phyloP scores from a whole-genome alignment of 2,329 filamentous ascomycete species.

The Arthrocladium fulminans region DNA sequence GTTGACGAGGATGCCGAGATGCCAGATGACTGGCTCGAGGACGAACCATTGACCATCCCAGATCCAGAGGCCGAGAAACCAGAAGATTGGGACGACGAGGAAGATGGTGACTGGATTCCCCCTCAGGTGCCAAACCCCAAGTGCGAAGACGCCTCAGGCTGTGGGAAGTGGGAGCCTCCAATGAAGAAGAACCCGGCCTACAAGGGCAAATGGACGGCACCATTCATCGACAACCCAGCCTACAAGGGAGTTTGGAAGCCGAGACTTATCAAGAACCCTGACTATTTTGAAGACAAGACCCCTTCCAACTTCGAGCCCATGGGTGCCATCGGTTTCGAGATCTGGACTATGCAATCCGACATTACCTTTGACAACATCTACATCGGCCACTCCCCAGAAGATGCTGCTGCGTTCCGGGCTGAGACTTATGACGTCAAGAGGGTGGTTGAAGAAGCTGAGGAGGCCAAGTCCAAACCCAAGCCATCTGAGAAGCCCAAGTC shows the following conservation, averaged over 20 bases:
- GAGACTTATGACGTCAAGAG: conserved; percentile 89
- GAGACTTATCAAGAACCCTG: conserved; percentile 92
- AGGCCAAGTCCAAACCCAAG: conserved; percentile 73
- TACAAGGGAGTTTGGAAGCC: conserved; percentile 97
- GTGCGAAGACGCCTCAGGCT: conserved; percentile 86
- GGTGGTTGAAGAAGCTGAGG: conserved; percentile 68
- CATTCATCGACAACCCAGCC: conserved; percentile 88
- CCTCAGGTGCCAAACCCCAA: conserved; percentile 92
- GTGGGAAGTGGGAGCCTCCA: conserved; percentile 84
- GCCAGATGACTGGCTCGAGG: conserved; percentile 92
- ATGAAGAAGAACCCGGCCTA: conserved; percentile 91
- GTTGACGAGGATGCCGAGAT: conserved; percentile 83
- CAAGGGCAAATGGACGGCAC: conserved; percentile 98
- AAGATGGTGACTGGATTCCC: conserved; percentile 94
- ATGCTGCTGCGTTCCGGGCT: conserved; percentile 78
- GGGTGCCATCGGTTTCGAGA: conserved; percentile 95
- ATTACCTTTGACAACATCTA: conserved; percentile 99
- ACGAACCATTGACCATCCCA: conserved; percentile 71
- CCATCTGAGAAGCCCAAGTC: conserved; percentile 55
- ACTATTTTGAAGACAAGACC: conserved; percentile 94
- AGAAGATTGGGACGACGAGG: conserved; percentile 98
- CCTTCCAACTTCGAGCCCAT: conserved; percentile 97
- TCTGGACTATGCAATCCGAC: conserved; percentile 99
- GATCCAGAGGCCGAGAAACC: conserved; percentile 97
- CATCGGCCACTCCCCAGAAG: conserved; percentile 91